Conservation (phyloP, 2,329 filamentous ascomycete species). For the Blastomyces gilchristii region DNA sequence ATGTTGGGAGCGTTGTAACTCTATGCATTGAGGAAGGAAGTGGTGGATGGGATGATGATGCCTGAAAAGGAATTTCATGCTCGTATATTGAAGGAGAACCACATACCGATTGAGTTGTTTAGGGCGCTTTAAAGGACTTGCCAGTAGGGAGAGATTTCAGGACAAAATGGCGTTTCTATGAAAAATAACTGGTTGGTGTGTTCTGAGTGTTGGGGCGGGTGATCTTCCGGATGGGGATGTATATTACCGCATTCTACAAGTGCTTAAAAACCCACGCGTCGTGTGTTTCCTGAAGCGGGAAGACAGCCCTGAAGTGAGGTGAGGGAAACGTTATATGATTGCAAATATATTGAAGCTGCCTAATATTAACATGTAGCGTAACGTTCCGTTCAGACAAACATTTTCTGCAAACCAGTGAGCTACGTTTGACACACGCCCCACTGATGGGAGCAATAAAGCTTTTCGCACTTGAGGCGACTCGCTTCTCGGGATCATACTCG, state of each 20-base stretch:
- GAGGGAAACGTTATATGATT: background rate
- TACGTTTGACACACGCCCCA: constrained; percentile 1
- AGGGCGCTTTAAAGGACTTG: constrained; percentile 39
- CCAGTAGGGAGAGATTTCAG: constrained; percentile 37
- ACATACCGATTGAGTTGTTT: constrained; percentile 47
- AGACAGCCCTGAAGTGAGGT: background rate
- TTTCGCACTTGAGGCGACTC: background rate
- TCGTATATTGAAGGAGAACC: constrained; percentile 40
- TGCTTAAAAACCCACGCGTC: background rate
- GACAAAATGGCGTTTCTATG: constrained; percentile 44
- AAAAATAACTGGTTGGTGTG: background rate
- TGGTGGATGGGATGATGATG: constrained; percentile 29
- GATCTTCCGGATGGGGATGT: background rate
- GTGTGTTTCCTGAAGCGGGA: background rate
- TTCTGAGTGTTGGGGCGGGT: background rate
- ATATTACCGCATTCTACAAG: background rate
- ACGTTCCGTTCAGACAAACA: background rate
- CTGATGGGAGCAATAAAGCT: background rate
- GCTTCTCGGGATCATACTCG: background rate
- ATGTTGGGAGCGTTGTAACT: constrained; percentile 51
- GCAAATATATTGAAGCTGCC: background rate
- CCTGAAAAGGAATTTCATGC: constrained; percentile 49
- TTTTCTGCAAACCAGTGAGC: background rate
- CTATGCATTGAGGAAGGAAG: constrained; percentile 41
- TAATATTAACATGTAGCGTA: background rate